Evolutionary conservation across 208 protist species (phyloP).

Genomic region (Leishmania martiniquensis): DNA sequence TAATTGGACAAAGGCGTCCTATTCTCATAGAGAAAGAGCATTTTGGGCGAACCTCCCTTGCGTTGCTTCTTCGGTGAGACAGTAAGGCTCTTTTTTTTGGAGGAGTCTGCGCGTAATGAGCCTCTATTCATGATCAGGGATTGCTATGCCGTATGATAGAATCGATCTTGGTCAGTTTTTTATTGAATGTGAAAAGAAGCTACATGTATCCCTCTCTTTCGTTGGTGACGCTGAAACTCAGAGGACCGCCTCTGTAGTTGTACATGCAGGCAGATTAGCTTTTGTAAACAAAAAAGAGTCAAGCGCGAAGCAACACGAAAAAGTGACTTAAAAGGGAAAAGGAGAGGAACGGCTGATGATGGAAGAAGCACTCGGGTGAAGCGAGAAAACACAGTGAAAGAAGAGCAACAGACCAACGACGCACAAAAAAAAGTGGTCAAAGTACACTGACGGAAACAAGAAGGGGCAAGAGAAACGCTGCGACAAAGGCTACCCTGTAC

Average conservation of each 20-base stretch:
- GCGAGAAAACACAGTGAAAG: slow-evolving; percentile 5
- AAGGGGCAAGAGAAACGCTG: background rate
- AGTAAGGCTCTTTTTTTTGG: background rate
- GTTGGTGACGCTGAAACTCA: background rate
- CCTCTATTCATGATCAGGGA: background rate
- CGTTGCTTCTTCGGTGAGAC: background rate
- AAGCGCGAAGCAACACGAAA: slow-evolving; percentile 6
- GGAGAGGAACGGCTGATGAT: background rate
- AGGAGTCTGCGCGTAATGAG: background rate
- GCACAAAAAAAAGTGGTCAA: slow-evolving; percentile 1
- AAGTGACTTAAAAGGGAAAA: background rate
- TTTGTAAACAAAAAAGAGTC: background rate
- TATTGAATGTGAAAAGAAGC: background rate
- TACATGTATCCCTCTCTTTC: background rate
- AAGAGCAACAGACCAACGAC: background rate
- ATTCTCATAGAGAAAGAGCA: background rate
- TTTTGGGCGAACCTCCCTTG: background rate
- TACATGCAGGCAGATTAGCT: background rate
- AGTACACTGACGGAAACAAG: slow-evolving; percentile 1
- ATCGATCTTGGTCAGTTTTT: background rate
- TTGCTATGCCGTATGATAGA: background rate
- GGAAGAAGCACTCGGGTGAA: background rate
- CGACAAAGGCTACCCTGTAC: background rate
- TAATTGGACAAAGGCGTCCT: background rate
- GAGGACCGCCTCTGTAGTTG: background rate